Evolutionary conservation across 805 yeast genomes (phyloP), one percentile per base, ranked within the genome.

Genomic region (Candida mattraensis): DNA sequence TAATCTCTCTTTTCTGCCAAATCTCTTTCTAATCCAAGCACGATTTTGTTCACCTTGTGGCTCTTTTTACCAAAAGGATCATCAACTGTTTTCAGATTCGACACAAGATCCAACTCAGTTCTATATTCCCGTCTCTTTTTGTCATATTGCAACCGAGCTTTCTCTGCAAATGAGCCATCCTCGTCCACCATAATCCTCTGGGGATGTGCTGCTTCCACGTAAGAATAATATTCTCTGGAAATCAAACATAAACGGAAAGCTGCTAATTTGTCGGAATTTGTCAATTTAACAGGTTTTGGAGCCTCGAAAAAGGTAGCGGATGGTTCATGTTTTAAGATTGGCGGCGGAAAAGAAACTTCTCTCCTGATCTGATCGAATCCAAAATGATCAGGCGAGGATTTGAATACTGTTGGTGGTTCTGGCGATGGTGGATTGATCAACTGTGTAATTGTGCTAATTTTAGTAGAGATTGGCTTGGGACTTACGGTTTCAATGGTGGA

Each of bases 1-100:
- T 41, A 56, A 35, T 65, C 70, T 29, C 63, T 46, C 24, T 34
- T 35, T 30, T 67, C 71, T 4, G 40, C 39, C 24, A 63, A 30
- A 42, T 66, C 70, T 19, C 49, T 49, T 23, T 55, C 59, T 7
- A 53, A 23, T 6, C 54, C 50, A 24, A 39, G 23, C 7, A 51
- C 27, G 2, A 24, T 30, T 19, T 30, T 28, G 31, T 48, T 38
- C 2, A 37, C 35, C 10, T 28, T 28, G 7, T 20, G 17, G 21
- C 33, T 42, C 9, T 24, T 30, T 20, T 24, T 30, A 6, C 35
- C 18, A 30, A 39, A 47, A 1, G 53, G 50, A 24, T 42, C 33
- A 3, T 42, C 42, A 15, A 34, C 18, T 10, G 36, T 25, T 8
- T 28, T 34, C 2, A 26, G 25, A 13, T 40, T 26, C n/a, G 42